Evolutionary conservation across 1,284 basidiomycete genomes (phyloP), one percentile per base, ranked within the genome.

Genomic region (Cryptococcus depauperatus): DNA sequence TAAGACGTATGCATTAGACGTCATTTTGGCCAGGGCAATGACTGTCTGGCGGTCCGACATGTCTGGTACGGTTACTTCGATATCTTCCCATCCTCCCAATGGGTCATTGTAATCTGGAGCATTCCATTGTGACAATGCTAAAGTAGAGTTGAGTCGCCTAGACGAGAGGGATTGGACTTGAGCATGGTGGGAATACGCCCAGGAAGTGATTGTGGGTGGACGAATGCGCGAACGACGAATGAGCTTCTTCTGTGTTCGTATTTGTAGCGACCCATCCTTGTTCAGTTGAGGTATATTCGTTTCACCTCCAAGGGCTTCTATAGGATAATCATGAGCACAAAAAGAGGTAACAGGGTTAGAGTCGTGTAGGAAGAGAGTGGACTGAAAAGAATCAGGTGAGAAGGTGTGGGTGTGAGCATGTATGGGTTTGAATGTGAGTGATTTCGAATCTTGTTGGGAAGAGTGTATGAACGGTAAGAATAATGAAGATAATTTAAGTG

Each of bases 21-120:
- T 80, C 87, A 98, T 96, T 77, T 90, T 95, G 18, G 91, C 93
- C 32, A 98, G 77, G 23, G 80, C 74, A 11, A 86, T 75, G 19
- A 98, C 71, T 1, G 88, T 86, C 51, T 83, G 78, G 14, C 88
- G 76, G 52, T 80, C 80, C 38, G 82, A 79, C 13, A 86, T 76
- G 64, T 97, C 48, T 2, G 77, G 77, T 8, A 62, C 73, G 14
- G 65, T 61, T 7, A 76, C 68, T 44, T 75, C 73, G 10, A 73
- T 70, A 43, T 75, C 74, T 14, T 74, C 72, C 76, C 76, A 77
- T 21, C 64, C 64, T 1, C 56, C 62, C 10, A 52, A 46, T 18
- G 45, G 28, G 33, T 54, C 51, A 16, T 43, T 46, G 42, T 55
- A 59, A 37, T 61, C 55, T 8, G 62, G 62, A 21, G 62, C 62